Evolutionary conservation across 805 yeast species (phyloP).

Genomic region (Wickerhamiella sorbophila): DNA sequence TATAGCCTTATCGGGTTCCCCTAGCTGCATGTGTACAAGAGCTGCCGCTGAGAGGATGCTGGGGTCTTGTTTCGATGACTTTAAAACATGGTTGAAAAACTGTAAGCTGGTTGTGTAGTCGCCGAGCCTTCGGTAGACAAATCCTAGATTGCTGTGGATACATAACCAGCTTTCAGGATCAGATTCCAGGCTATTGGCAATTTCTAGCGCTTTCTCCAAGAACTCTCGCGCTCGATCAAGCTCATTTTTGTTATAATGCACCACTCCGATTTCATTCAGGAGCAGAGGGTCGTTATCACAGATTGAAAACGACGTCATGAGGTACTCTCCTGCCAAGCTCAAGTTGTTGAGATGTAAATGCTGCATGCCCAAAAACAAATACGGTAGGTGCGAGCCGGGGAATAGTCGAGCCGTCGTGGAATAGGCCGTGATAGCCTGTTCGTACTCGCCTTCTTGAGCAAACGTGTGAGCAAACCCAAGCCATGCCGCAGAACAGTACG

Average conservation of each 20-base stretch:
- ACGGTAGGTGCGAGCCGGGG: conserved; percentile 64
- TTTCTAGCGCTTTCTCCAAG: conserved; percentile 14
- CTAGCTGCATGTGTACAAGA: conserved; percentile 57
- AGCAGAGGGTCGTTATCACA: conserved; percentile 79
- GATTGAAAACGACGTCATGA: conserved; percentile 55
- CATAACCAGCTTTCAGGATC: conserved; percentile 77
- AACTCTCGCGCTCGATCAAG: conserved; percentile 46
- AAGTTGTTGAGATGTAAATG: conserved; percentile 77
- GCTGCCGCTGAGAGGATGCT: conserved; percentile 77
- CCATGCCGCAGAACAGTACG: conserved; percentile 93
- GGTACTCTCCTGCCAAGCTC: conserved; percentile 73
- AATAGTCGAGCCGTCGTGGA: conserved; percentile 89
- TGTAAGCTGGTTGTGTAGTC: conserved; percentile 56
- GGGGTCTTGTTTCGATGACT: conserved; percentile 53
- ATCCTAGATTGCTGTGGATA: conserved; percentile 27
- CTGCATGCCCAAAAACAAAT: conserved; percentile 89
- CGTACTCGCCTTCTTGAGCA: conserved; percentile 97
- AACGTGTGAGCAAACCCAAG: conserved; percentile 96
- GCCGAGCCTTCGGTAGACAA: conserved; percentile 24
- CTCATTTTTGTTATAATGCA: conserved; percentile 65
- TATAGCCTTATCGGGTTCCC: conserved; percentile 51
- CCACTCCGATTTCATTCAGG: conserved; percentile 84
- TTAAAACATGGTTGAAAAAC: conserved; percentile 64
- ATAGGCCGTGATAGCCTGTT: conserved; percentile 93
- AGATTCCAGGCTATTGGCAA: conserved; percentile 33